Percentiles rank a stretch among this genome's conserved stretches.
phyloP scores from a whole-genome alignment of 257 asterid genomes.

The Pogostemon cablin region DNA sequence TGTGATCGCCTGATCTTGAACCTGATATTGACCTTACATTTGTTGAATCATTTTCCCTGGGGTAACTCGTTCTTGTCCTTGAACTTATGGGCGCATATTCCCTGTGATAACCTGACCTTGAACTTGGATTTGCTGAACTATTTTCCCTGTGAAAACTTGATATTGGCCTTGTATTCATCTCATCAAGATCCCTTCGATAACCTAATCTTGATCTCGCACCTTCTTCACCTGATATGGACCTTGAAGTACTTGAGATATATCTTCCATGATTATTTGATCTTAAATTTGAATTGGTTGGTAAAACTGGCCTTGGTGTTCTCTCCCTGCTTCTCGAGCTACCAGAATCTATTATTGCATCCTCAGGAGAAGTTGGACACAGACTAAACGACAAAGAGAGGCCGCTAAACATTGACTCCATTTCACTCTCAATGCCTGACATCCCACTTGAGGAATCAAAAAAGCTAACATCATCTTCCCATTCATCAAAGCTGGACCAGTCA shows the following conservation, averaged over 20 bases:
- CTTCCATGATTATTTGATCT: slow-evolving; percentile 8
- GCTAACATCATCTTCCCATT: slow-evolving; percentile 35
- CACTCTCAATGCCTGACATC: slow-evolving; percentile 41
- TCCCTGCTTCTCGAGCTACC: slow-evolving; percentile 36
- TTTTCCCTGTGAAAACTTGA: background rate
- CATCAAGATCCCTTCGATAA: background rate
- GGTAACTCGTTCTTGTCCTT: background rate
- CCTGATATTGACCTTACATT: slow-evolving; percentile 30
- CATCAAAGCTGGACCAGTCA: slow-evolving; percentile 37
- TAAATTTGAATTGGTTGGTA: slow-evolving; percentile 26
- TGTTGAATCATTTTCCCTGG: background rate
- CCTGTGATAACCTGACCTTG: background rate
- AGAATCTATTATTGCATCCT: slow-evolving; percentile 31
- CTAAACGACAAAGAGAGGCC: slow-evolving; percentile 43
- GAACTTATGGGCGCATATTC: background rate
- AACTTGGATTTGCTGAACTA: background rate
- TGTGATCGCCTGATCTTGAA: slow-evolving; percentile 20
- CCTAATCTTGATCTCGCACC: background rate
- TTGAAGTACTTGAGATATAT: background rate
- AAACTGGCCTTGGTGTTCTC: slow-evolving; percentile 17
- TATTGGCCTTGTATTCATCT: background rate
- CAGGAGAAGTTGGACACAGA: slow-evolving; percentile 31
- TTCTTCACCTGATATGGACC: background rate
- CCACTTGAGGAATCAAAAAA: slow-evolving; percentile 46
- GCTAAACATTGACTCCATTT: slow-evolving; percentile 8